These are phyloP conservation scores for Phytophthora tentaculata DNA, from an alignment of 352 stramenopile species.

Conservation along the genomic window DNA sequence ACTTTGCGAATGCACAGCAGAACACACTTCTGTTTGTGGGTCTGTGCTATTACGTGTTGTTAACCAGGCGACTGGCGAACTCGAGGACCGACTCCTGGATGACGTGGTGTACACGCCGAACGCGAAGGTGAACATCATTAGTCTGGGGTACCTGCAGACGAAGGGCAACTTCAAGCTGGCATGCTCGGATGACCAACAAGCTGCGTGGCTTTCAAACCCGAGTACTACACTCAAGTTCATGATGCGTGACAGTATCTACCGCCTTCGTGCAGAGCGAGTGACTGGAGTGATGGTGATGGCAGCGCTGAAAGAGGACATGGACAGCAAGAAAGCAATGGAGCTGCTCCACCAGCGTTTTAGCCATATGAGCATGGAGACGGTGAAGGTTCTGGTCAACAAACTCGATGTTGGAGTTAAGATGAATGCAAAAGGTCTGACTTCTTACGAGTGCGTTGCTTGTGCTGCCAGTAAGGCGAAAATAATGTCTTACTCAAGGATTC, in stretches of 20 bases:
- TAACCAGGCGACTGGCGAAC: not conserved
- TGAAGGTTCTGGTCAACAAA: not conserved
- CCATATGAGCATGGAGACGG: not conserved
- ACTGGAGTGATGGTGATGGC: not conserved
- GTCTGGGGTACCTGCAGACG: not conserved
- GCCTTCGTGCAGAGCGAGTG: not conserved
- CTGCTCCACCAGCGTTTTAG: not conserved
- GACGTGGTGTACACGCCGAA: not conserved
- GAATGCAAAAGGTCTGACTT: not conserved
- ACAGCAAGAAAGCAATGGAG: not conserved
- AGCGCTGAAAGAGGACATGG: not conserved
- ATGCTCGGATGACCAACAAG: not conserved
- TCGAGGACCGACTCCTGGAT: not conserved
- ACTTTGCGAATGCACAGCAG: not conserved
- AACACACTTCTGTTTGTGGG: not conserved
- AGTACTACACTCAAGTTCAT: not conserved
- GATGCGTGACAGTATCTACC: not conserved
- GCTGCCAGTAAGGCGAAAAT: not conserved
- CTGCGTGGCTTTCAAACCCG: not conserved
- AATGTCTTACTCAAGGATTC: not conserved
- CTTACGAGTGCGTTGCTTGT: not conserved
- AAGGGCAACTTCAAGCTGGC: not conserved
- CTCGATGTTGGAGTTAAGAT: not conserved
- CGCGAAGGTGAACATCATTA: not conserved
- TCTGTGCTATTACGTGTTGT: not conserved